Conservation (phyloP, 192 early-diverging fungal species). For the Mortierella antarctica region DNA sequence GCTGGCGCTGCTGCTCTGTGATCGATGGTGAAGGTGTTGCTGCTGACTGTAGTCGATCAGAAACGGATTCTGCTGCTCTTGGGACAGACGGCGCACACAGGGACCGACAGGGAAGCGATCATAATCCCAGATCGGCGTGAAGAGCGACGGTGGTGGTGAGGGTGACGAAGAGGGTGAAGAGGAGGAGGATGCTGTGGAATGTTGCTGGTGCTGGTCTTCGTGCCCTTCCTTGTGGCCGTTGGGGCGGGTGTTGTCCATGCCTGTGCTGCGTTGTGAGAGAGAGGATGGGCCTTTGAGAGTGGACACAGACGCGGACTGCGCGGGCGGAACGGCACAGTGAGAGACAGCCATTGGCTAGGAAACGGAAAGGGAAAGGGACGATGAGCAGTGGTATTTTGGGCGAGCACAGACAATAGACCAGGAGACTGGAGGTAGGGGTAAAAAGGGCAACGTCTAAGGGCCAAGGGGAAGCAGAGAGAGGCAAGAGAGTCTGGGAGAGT, state of each 20-base stretch:
- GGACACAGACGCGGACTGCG: neutral
- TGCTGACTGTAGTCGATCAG: constrained; percentile 24
- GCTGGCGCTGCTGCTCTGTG: constrained; percentile 6
- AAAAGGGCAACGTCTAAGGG: neutral
- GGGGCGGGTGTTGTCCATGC: neutral
- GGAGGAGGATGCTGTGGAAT: neutral
- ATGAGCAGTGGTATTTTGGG: neutral
- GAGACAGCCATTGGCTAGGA: constrained; percentile 10
- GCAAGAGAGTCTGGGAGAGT: neutral
- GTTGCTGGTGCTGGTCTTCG: neutral
- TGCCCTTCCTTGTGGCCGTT: neutral
- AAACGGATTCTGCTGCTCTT: constrained; percentile 20
- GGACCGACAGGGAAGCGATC: constrained; percentile 35
- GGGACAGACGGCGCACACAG: constrained; percentile 14
- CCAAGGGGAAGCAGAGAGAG: neutral
- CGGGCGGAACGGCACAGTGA: constrained; percentile 6
- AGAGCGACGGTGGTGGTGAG: constrained; percentile 1
- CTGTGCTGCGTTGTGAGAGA: neutral
- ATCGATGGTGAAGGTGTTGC: neutral
- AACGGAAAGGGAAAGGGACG: neutral
- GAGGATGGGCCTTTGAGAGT: neutral
- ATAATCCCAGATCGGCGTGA: constrained; percentile 37
- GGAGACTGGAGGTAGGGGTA: neutral
- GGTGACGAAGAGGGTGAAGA: neutral
- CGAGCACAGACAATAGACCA: neutral